Evolutionary conservation across 2,329 filamentous ascomycete genomes (phyloP).

Genomic region (Fusarium xyrophilum): DNA sequence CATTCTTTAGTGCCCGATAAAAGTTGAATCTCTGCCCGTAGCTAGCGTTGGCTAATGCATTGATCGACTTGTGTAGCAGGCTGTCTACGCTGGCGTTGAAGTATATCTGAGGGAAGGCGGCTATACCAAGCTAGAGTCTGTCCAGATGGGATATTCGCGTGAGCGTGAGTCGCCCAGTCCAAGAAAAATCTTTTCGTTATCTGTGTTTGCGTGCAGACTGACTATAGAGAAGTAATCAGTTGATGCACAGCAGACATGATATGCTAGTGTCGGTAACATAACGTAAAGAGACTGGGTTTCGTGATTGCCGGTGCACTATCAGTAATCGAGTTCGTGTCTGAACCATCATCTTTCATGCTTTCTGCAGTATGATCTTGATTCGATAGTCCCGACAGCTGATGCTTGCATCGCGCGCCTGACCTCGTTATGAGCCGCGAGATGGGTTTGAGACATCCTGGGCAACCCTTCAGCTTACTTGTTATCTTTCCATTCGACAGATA

Average conservation of each 20-base stretch:
- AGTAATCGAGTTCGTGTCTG: neutral
- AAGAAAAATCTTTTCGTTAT: neutral
- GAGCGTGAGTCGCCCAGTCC: neutral
- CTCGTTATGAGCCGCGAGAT: too few species aligned
- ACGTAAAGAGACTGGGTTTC: neutral
- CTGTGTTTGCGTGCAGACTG: neutral
- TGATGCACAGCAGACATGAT: accelerated
- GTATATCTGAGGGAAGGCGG: neutral
- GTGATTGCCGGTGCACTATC: neutral
- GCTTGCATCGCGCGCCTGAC: too few species aligned
- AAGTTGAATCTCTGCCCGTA: neutral
- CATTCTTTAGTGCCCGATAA: neutral
- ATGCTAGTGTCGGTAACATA: neutral
- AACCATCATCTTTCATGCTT: neutral
- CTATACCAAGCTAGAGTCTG: neutral
- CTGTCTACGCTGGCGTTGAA: neutral
- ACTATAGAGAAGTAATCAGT: neutral
- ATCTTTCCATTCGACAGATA: too few species aligned
- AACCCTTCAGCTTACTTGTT: too few species aligned
- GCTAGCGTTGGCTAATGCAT: neutral
- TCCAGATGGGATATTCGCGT: neutral
- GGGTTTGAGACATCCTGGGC: too few species aligned
- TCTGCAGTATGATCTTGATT: too few species aligned
- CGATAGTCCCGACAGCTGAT: too few species aligned
- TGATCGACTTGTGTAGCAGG: neutral